Evolutionary conservation across 2,329 filamentous ascomycete genomes (phyloP), one percentile per base, ranked within the genome.

Genomic region (Elsinoe australis): DNA sequence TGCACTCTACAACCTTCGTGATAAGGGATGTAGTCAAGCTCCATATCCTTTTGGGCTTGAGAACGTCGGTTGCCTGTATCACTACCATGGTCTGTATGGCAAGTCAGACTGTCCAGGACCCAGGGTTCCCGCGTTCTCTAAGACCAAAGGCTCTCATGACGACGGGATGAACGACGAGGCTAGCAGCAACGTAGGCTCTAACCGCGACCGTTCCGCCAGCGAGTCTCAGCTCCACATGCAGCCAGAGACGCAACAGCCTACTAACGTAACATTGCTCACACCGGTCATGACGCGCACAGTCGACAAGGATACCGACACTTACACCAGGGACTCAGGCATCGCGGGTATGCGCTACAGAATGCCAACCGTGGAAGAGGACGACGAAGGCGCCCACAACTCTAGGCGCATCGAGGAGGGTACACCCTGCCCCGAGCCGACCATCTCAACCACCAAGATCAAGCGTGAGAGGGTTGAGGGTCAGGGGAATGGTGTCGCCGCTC

Each of bases 51-150:
- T 28, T 33, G 15, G 18, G 8, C 24, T 44, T 9, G 9, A 38
- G 22, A 19, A 18, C 14, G 32, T 19, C 7, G 32, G 33, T 14
- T 31, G 32, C 14, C 33, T 21, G 15, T 48, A 48, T 15, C 45
- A 48, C 34, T 17, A 48, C 22, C 45, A 48, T 17, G 45, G 33
- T 19, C 18, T 48, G n/a, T 9, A 29, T 2, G 45, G 45, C 22
- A 15, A 28, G 14, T 10, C 12, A 10, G 19, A 29, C 6, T 48
- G 45, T 17, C 21, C 7, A 12, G 45, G 45, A 9, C 33, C 31
- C 8, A 36, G 21, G 9, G 12, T 44, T 14, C n/a, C 5, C 8
- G 18, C 18, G 21, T 7, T 29, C 7, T 3, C 7, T n/a, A 15
- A 39, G 9, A 5, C 8, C 12, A 3, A 3, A 12, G 21, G 18